Base-by-base conservation (phyloP, 75 land plant species). In the Adiantum capillusveneris region DNA sequence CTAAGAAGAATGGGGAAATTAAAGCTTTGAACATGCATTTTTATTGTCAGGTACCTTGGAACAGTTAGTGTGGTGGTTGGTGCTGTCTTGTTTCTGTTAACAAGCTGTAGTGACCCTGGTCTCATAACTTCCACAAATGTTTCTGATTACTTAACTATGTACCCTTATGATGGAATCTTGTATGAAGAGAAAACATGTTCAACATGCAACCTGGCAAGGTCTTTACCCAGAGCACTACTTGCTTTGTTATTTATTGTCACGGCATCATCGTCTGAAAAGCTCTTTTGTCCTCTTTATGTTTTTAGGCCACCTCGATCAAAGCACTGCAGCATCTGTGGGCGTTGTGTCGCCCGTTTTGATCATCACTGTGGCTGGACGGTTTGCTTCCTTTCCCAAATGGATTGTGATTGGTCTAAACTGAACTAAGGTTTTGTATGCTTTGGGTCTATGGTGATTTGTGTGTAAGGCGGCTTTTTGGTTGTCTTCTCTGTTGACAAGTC, bases 331-430 rank as follows among this genome's bases (percentile, higher is more conserved):
- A 79, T 95, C 60, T 95, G 99, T 68, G 58, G 81, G 59, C 82
- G 84, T 21, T 95, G 99, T 62, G 87, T 95, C 67, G 97, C 99
- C 7, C 84, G 99, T 13, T 90, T 95, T 82, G 99, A 95, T 57
- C 99, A 95, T 62, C 99, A 95, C 55, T 95, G 99, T 87, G 99
- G 88, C 42, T 95, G 99, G 99, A 95, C 93, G 99, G 99, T 90
- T 36, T 46, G 73, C 51, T 11, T 50, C 41, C 12, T 11, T 58
- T 48, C 57, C 37, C 21, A 36, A 17, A 29, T 54, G 41, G 58
- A 54, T 44, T 56, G 0, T 62, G 51, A 17, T 57, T 19, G 28
- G 17, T 11, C 0, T 22, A 39, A 14, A 12, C 13, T 16, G 37
- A 29, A 29, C 13, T n/a, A n/a, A 12, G 0, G 12, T 27, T 27